Base-by-base conservation (phyloP, 257 asterid species). In the Capsicum pubescens region DNA sequence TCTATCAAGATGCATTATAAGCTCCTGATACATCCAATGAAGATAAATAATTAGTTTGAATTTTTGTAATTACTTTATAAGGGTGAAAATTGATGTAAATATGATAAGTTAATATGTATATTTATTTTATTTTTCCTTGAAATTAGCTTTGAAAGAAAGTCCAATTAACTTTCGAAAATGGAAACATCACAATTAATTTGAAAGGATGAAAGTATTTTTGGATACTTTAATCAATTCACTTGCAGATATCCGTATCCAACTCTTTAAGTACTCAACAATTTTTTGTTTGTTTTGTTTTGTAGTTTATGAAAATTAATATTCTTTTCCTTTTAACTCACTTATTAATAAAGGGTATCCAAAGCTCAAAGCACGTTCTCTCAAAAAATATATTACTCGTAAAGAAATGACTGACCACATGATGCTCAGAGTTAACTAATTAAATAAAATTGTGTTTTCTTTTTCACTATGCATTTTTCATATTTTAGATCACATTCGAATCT, bases 371-470 rank as follows among this genome's bases (percentile, higher is more conserved):
- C 50, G 50, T 67, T 67, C 50, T 36, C 11, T 67, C 42, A 67
- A 67, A 35, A 1, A 14, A 14, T 67, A 36, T 67, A 67, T 35
- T 67, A 67, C 1, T 56, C 8, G 16, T 63, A 13, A 35, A 35
- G 19, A 67, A 67, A 67, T 35, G 76, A 6, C 16, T 67, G 76
- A 67, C 5, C 72, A 67, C 76, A 67, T 67, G 50, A 67, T 67
- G 10, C 4, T 67, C 1, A 35, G 5, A 1, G 50, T 36, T 35
- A 36, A 67, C 3, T 13, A 7, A 35, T 35, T 67, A 35, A 67
- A 67, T 67, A 67, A 67, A 67, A 36, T 26, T 26, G 32, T 66
- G n/a, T 57, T 57, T 57, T 8, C 7, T 57, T 56, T 57, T 57
- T 16, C 21, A 57, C 63, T 57, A 26, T 6, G 16, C 63, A 54